Conservation (phyloP, 345 rosid genomes). For the Raphanus raphanistrum region DNA sequence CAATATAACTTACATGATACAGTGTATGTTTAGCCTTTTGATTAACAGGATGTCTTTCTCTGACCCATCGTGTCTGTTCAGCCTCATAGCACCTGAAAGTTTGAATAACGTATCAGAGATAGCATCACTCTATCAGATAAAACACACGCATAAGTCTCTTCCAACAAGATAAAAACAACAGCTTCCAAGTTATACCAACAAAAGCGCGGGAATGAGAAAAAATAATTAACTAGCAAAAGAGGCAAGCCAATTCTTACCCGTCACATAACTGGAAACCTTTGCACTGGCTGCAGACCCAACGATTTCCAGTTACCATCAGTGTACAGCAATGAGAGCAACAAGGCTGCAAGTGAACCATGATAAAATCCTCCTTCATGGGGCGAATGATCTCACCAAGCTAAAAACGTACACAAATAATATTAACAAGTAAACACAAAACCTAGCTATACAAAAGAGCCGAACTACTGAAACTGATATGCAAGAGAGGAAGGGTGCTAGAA, state of each 20-base stretch:
- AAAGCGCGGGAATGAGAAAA: neutral
- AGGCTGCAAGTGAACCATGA: slow-evolving; percentile 98
- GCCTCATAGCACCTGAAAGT: slow-evolving; percentile 75
- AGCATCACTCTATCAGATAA: slow-evolving; percentile 11
- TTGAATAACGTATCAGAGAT: slow-evolving; percentile 18
- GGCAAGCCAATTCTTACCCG: slow-evolving; percentile 55
- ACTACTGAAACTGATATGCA: slow-evolving; percentile 1
- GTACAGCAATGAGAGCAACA: slow-evolving; percentile 85
- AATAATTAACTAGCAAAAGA: slow-evolving; percentile 5
- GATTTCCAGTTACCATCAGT: slow-evolving; percentile 86
- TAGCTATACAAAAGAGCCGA: neutral
- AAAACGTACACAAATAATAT: slow-evolving; percentile 14
- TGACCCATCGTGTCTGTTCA: slow-evolving; percentile 82
- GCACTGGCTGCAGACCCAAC: slow-evolving; percentile 94
- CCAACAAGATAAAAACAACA: slow-evolving; percentile 18
- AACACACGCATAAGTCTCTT: slow-evolving; percentile 19
- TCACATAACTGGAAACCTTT: slow-evolving; percentile 91
- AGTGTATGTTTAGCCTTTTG: slow-evolving; percentile 71
- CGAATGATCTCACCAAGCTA: slow-evolving; percentile 97
- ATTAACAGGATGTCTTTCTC: slow-evolving; percentile 82
- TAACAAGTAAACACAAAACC: slow-evolving; percentile 13
- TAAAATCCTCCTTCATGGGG: slow-evolving; percentile 99
- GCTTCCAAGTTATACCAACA: slow-evolving; percentile 7
- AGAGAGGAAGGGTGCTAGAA: slow-evolving; percentile 17
- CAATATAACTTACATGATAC: slow-evolving; percentile 63